Conservation (phyloP, 768 basidiomycete species). For the Serpula lacrymans region DNA sequence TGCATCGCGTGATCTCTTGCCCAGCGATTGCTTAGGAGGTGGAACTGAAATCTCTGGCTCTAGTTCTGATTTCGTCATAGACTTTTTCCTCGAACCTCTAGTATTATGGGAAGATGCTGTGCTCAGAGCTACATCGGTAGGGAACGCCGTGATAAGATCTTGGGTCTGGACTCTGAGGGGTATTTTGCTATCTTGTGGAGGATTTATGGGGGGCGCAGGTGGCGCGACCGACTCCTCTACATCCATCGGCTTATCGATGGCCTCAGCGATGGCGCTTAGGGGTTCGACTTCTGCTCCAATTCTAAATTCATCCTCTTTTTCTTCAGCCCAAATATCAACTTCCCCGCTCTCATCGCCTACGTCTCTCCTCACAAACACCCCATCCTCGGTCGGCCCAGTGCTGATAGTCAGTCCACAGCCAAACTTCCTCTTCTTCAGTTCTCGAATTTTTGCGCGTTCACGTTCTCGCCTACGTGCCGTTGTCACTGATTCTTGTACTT, state of each 20-base stretch:
- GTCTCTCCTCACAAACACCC: slow-evolving; percentile 53
- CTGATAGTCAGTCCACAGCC: slow-evolving; percentile 23
- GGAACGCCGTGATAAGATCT: no score
- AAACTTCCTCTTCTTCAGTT: slow-evolving; percentile 52
- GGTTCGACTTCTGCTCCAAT: no score
- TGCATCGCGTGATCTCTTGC: slow-evolving; percentile 25
- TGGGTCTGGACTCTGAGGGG: no score
- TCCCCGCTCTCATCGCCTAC: slow-evolving; percentile 58
- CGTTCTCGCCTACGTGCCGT: slow-evolving; percentile 32
- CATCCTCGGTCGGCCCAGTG: slow-evolving; percentile 15
- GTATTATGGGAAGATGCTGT: no score
- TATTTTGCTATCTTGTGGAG: no score
- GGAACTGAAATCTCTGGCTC: slow-evolving; percentile 10
- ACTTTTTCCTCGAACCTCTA: no score
- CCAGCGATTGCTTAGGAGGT: slow-evolving; percentile 14
- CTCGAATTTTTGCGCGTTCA: slow-evolving; percentile 50
- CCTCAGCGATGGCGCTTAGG: no score
- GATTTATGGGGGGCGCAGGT: no score
- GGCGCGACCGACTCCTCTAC: no score
- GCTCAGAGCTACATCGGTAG: no score
- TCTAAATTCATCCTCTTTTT: no score
- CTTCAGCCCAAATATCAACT: slow-evolving; percentile 50
- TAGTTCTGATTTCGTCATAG: slow-evolving; percentile 1
- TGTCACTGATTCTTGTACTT: slow-evolving; percentile 15
- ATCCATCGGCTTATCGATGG: no score